Base-by-base conservation (phyloP, 768 basidiomycete species). In the Saitozyma sp. region DNA sequence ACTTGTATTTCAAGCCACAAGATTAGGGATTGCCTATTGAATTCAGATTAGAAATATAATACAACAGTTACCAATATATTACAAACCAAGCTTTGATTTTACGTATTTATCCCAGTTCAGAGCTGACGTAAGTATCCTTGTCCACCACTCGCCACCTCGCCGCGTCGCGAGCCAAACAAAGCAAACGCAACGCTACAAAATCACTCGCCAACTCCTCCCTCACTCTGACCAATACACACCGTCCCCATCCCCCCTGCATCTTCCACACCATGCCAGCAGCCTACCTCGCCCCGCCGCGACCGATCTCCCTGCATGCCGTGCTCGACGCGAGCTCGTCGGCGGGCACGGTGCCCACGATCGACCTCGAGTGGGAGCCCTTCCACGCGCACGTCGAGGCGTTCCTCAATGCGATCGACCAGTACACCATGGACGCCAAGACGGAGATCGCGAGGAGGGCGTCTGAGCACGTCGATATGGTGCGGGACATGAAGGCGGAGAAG, bases 341-440 rank as follows among this genome's bases (percentile, higher is more conserved):
- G 16, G 38, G 39, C 4, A 43, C 61, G 9, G 45, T 59, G 16
- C 72, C 69, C 19, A 51, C 53, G 11, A 58, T 76, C 42, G 74
- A 76, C 41, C 54, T 73, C 13, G 67, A 68, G 49, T 76, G 74
- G 74, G 74, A 73, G 29, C 72, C 74, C 0, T 76, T 76, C 55
- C 69, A 71, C 20, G 39, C 58, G n/a, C 65, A 71, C 59, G 60
- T 73, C 49, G 71, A 76, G 48, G 65, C 66, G 13, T 76, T 76
- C 62, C 62, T 76, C 46, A 66, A 55, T 17, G 71, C 72, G 6
- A 71, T 76, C 40, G 77, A 78, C 8, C 84, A 82, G 65, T 92
- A 90, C 81, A 89, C 89, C 62, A 84, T 86, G 63, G 84, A 85
- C 29, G 87, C 88, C 1, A 86, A 88, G 49, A 79, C 86, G 2